Evolutionary conservation across 192 early-diverging fungal species (phyloP).

Genomic region (Backusella liffmaniae): DNA sequence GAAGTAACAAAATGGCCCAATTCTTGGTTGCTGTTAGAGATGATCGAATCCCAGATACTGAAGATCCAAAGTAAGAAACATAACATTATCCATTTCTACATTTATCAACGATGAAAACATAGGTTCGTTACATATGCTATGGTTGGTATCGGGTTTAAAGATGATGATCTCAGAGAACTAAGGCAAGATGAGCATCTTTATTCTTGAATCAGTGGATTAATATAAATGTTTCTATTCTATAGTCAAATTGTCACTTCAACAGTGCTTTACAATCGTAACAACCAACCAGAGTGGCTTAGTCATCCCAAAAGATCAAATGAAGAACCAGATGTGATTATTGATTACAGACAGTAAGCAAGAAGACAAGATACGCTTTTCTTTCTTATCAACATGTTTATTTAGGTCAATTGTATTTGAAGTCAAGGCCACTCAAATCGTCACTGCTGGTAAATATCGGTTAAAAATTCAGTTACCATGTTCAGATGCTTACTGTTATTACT

Average conservation of each 20-base stretch:
- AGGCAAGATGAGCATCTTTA: constrained; percentile 34
- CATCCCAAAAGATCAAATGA: not conserved
- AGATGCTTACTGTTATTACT: not conserved
- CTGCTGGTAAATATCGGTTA: constrained; percentile 18
- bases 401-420: constrained; percentile 65
- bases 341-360: constrained; percentile 3
- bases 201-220: no score
- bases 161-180: constrained; percentile 58
- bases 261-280: constrained; percentile 9
- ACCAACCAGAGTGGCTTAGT: not conserved
- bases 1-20: constrained; percentile 50
- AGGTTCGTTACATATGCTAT: constrained; percentile 63
- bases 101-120: not conserved
- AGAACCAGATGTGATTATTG: constrained; percentile 1
- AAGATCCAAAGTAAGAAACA: constrained; percentile 14
- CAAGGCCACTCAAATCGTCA: constrained; percentile 63
- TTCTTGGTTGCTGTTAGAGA: constrained; percentile 64
- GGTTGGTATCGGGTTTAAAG: constrained; percentile 67
- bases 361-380: not conserved
- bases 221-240: not conserved
- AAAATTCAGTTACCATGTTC: not conserved
- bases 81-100: not conserved
- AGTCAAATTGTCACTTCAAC: not conserved
- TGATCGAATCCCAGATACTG: constrained; percentile 11
- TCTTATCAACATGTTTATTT: not conserved